Base-by-base conservation (phyloP, 345 rosid genomes). In the Tarenaya hassleriana region DNA sequence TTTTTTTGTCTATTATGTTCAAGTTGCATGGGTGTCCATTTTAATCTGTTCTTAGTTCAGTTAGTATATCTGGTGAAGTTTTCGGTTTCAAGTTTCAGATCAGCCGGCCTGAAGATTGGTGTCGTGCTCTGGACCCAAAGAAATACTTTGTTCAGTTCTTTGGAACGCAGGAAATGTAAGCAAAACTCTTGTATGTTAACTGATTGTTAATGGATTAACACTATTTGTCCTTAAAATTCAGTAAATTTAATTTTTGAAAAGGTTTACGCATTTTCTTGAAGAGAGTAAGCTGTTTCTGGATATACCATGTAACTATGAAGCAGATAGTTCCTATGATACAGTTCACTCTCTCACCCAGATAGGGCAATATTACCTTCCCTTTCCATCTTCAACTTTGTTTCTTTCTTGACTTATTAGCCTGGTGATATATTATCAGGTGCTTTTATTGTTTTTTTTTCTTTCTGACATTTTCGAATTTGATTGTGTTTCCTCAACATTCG, bases 111-210 rank as follows among this genome's bases (percentile, higher is more conserved):
- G 94, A 92, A 70, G 95, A 88, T 41, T 88, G 84, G 84, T 66
- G 83, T 33, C 77, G 65, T 60, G 69, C 58, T 15, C 82, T 81
- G 41, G 97, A 92, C 58, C 79, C 94, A 35, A 88, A 80, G 75
- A 92, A 88, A 69, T 70, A 77, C 60, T 92, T 92, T 70, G 95
- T 88, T 59, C 74, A 77, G 33, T 92, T 92, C 75, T 92, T 85
- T 62, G 97, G 98, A 67, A 92, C 98, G 8, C 62, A 83, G 67
- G 96, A 92, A 75, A 92, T 92, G 96, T 92, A 70, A 81, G 96
- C 74, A 33, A 13, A 13, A 31, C 40, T 52, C 16, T 29, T 57
- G 8, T 44, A 3, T 38, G 16, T 29, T 41, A 8, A 29, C 1
- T 12, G 16, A 56, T 37, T 38, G 24, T 31, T 19, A 0, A n/a